Percentiles rank a stretch among this genome's conserved stretches.
phyloP scores from a whole-genome alignment of 2,329 filamentous ascomycete species.

The Neospermospora avenae region DNA sequence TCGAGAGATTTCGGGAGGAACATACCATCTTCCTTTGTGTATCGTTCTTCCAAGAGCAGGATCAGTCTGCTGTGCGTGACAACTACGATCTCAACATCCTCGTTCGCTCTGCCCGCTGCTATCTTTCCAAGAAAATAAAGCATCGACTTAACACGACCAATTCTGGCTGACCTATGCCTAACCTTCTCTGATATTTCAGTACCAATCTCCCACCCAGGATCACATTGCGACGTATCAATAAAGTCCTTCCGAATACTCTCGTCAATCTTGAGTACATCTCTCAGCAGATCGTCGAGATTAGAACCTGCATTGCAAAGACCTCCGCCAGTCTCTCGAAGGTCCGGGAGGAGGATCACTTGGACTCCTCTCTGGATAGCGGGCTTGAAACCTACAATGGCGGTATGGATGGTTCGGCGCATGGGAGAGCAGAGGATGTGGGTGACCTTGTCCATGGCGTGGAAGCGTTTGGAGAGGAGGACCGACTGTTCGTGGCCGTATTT shows the following conservation, averaged over 20 bases:
- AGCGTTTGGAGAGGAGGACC: slow-evolving; percentile 54
- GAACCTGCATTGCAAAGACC: slow-evolving; percentile 69
- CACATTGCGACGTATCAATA: background rate
- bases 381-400: slow-evolving; percentile 66
- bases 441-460: slow-evolving; percentile 62
- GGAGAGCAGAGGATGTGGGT: slow-evolving; percentile 73
- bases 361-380: slow-evolving; percentile 41
- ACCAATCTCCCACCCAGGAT: background rate
- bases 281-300: background rate
- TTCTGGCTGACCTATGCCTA: background rate
- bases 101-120: background rate
- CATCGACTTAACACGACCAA: background rate
- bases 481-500: slow-evolving; percentile 71
- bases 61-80: slow-evolving; percentile 3
- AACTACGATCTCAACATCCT: slow-evolving; percentile 9
- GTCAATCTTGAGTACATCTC: background rate
- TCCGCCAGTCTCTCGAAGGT: slow-evolving; percentile 72
- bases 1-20: background rate
- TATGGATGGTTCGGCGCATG: slow-evolving; percentile 74
- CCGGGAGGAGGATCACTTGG: slow-evolving; percentile 63
- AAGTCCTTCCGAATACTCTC: background rate
- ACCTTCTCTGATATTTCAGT: background rate
- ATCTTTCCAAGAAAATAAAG: slow-evolving; percentile 1
- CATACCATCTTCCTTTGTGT: background rate
- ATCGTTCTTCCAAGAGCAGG: background rate